Conservation (phyloP, 805 yeast genomes). For the Nakazawaea peltata region DNA sequence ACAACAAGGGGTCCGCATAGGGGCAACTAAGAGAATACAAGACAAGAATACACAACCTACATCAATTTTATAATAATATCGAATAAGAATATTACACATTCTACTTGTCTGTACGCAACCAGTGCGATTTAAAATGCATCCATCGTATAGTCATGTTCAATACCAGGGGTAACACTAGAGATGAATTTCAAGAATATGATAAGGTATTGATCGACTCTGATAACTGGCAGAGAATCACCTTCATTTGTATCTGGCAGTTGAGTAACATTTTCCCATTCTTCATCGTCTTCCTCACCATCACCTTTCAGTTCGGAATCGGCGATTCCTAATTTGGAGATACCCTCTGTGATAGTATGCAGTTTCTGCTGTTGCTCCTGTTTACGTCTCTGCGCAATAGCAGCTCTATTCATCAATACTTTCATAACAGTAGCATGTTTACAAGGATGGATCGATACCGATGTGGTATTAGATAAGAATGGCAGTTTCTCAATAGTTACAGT, state of each 20-base stretch:
- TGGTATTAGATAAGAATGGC: slow-evolving; percentile 71
- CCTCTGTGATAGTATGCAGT: slow-evolving; percentile 24
- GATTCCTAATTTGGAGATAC: slow-evolving; percentile 39
- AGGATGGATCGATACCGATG: slow-evolving; percentile 89
- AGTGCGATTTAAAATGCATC: slow-evolving; percentile 63
- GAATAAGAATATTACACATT: no score
- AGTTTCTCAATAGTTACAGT: slow-evolving; percentile 94
- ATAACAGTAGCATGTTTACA: slow-evolving; percentile 93
- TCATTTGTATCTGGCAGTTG: no score
- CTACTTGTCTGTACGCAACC: no score
- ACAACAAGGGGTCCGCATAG: no score
- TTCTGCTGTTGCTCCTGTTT: slow-evolving; percentile 21
- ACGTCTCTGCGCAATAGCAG: slow-evolving; percentile 38
- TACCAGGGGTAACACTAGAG: slow-evolving; percentile 95
- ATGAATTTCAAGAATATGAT: slow-evolving; percentile 88
- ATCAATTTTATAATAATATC: no score
- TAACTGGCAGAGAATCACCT: slow-evolving; percentile 31
- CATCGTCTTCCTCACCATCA: slow-evolving; percentile 17
- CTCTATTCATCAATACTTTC: slow-evolving; percentile 76
- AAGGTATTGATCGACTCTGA: slow-evolving; percentile 87
- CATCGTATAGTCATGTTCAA: slow-evolving; percentile 98
- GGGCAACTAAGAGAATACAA: no score
- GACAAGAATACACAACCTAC: no score
- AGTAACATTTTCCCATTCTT: slow-evolving; percentile 51
- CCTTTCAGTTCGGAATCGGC: slow-evolving; percentile 22